Evolutionary conservation across 208 protist genomes (phyloP).

Genomic region (Sergeia podlipaevii): DNA sequence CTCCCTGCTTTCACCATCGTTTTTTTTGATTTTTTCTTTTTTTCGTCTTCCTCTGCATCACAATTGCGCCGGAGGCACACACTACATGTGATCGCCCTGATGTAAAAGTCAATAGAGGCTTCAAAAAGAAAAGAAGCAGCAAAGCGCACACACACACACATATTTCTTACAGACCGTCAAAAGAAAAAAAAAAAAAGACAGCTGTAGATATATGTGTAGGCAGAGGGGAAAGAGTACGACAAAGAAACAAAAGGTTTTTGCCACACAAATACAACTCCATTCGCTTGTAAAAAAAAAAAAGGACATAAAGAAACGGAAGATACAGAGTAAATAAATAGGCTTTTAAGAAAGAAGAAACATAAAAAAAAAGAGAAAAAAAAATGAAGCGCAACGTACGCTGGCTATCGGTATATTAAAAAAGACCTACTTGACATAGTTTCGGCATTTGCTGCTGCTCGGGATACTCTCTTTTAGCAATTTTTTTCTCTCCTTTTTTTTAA

Average conservation of each 20-base stretch:
- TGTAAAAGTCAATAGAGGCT: too few relatives aligned
- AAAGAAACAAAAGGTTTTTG: not conserved
- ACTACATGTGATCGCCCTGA: not conserved
- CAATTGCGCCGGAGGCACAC: not conserved
- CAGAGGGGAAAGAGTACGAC: not conserved
- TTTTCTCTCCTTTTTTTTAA: too few relatives aligned
- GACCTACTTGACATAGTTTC: too few relatives aligned
- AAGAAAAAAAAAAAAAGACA: not conserved
- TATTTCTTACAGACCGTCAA: conserved; percentile 14
- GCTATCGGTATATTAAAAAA: not conserved
- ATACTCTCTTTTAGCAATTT: too few relatives aligned
- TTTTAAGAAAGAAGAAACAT: not conserved
- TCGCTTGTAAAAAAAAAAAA: too few relatives aligned
- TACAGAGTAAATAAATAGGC: conserved; percentile 1
- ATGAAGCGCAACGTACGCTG: conserved; percentile 1
- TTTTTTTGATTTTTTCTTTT: too few relatives aligned
- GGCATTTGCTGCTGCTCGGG: too few relatives aligned
- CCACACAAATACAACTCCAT: not conserved
- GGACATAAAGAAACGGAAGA: not conserved
- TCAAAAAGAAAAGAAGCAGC: conserved; percentile 1
- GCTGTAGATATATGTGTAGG: not conserved
- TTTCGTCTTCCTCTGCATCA: too few relatives aligned
- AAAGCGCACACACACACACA: conserved; percentile 15
- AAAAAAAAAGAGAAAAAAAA: conserved; percentile 9
- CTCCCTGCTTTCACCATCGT: not conserved